Evolutionary conservation across 2,329 filamentous ascomycete genomes (phyloP).

Genomic region (Tolypocladium tropicale): DNA sequence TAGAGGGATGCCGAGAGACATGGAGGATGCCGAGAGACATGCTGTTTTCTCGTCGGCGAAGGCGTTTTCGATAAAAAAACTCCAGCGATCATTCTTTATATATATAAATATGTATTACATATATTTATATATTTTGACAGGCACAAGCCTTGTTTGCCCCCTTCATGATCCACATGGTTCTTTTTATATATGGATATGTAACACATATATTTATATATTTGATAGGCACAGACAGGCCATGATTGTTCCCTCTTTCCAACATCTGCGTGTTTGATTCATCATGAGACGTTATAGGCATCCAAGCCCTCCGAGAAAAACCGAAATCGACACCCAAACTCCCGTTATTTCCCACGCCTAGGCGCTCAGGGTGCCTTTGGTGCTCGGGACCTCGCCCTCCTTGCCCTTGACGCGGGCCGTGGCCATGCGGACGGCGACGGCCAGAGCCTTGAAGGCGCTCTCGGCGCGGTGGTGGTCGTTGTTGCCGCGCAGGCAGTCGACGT

Average conservation of each 20-base stretch:
- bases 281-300: neutral
- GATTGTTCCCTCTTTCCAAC: neutral
- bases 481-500: slow-evolving; percentile 85
- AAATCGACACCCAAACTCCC: neutral
- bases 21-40: neutral
- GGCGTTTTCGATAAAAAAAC: slow-evolving; percentile 4
- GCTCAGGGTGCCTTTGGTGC: slow-evolving; percentile 85
- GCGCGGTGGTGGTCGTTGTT: slow-evolving; percentile 94
- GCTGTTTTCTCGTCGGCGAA: neutral
- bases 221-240: neutral
- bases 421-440: slow-evolving; percentile 74
- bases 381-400: slow-evolving; percentile 85
- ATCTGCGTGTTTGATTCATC: too few species aligned
- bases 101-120: too few species aligned
- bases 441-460: slow-evolving; percentile 93
- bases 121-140: neutral
- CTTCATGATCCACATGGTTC: too few species aligned
- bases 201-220: too few species aligned
- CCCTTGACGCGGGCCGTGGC: slow-evolving; percentile 68
- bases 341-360: slow-evolving; percentile 27
- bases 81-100: too few species aligned
- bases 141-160: neutral
- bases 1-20: neutral
- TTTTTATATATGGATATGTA: too few species aligned
- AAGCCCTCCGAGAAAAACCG: neutral